Evolutionary conservation across 768 basidiomycete species (phyloP), one percentile per base, ranked within the genome.

Genomic region (Tulasnella sp.): DNA sequence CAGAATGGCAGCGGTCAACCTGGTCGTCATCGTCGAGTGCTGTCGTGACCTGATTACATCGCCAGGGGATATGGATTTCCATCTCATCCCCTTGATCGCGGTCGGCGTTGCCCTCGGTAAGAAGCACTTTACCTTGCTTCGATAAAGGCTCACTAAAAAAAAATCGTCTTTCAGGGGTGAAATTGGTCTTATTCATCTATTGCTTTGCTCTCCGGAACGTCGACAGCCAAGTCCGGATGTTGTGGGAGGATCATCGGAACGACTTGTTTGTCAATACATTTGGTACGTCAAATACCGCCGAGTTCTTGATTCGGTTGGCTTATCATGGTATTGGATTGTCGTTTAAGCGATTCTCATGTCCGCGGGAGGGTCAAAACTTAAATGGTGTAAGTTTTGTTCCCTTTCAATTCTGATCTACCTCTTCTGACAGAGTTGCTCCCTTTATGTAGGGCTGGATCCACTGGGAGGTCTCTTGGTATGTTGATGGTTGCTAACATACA

Each of bases 241-340:
- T 96, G 27, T 97, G 91, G 92, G 89, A 96, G 70, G 95, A 98
- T 68, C 94, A 97, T 64, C 77, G 94, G 65, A 97, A 93, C 67
- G 95, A 95, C 67, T 69, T 92, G 19, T 88, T 82, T 68, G 83
- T 91, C 69, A 92, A 92, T 67, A 74, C 78, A 24, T 86, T 88
- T 63, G 85, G 85, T 85, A 62, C 32, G 76, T 29, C 32, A 60
- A 15, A 21, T 29, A 38, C 15, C n/a, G n/a, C n/a, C n/a, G n/a
- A n/a, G n/a, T n/a, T 32, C 30, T 49, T 64, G 47, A 64, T 19
- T 47, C 7, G 15, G 15, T 42, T 1, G 23, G 8, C 26, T 23
- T 3, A 21, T 19, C 19, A n/a, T 43, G 30, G 42, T 41, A 19
- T 9, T 32, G 59, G 21, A 54, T 26, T 38, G 61, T 32, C 55